Base-by-base conservation (phyloP, 495 filamentous ascomycete genomes). In the Penicillium pancosmium region DNA sequence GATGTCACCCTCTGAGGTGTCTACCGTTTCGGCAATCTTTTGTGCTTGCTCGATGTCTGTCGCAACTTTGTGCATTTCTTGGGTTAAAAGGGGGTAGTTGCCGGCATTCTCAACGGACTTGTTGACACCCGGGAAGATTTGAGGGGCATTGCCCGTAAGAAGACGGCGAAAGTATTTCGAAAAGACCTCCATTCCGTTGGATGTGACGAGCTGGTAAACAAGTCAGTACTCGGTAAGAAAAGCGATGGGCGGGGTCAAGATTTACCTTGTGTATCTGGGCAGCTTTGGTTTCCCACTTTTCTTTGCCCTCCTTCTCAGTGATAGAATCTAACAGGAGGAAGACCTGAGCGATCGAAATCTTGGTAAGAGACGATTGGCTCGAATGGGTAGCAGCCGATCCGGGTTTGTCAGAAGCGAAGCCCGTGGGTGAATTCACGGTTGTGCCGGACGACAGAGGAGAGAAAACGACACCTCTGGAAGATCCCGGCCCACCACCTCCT, bases 151-250 rank as follows among this genome's bases (percentile, higher is more conserved):
- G 68, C 84, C 84, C 71, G 84, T 87, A 54, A 97, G 82, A 67
- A 97, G 82, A 70, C 92, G 91, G 70, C 89, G 86, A 75, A 97
- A 95, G 74, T 93, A 97, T 78, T 89, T 95, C 36, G 88, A 83
- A 74, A 89, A 97, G 64, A 94, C 91, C 79, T 96, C 93, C 92
- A 97, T 97, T 69, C 91, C 91, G 93, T 94, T 86, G 60, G 92
- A 91, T 82, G 94, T 88, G 70, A 96, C 86, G 63, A 97, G 84
- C 92, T 96, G 64, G 25, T 38, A 57, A 49, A 8, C 21, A 51
- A 52, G 44, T 72, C 27, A 71, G 62, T 34, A 33, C 33, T 38
- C 5, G 18, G 2, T 50, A 15, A 10, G n/a, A 11, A 18, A 44
- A 23, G 36, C 4, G 13, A 38, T 43, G 12, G 1, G 13, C 1